Evolutionary conservation across 1,284 basidiomycete genomes (phyloP).

Genomic region (Athelia sp.): DNA sequence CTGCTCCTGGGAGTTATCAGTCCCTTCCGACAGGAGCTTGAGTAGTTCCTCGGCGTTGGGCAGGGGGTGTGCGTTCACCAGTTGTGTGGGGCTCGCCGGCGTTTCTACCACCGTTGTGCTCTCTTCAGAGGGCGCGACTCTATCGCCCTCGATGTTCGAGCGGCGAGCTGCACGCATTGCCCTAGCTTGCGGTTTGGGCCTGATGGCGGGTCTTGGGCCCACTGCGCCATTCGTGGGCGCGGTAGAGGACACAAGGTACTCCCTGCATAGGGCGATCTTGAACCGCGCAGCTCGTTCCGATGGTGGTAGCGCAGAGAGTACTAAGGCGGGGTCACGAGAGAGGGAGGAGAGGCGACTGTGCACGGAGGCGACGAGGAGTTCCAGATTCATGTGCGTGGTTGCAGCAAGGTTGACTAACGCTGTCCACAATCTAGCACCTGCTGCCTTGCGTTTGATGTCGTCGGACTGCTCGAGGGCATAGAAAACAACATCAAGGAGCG

Average conservation of each 20-base stretch:
- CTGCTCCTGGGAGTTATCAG: constrained; percentile 4
- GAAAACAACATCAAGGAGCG: constrained; percentile 52
- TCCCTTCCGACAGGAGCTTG: constrained; percentile 21
- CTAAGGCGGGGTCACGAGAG: constrained; percentile 21
- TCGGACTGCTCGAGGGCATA: constrained; percentile 43
- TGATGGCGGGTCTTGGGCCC: constrained; percentile 3
- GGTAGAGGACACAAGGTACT: constrained; percentile 27
- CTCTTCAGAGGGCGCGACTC: constrained; percentile 12
- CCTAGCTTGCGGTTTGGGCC: constrained; percentile 30
- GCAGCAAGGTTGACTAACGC: constrained; percentile 44
- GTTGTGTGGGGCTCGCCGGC: too few relatives aligned
- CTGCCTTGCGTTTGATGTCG: constrained; percentile 25
- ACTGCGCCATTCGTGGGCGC: constrained; percentile 3
- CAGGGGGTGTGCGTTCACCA: constrained; percentile 18
- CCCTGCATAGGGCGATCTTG: constrained; percentile 45
- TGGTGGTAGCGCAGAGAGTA: constrained; percentile 39
- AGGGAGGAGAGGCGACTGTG: constrained; percentile 36
- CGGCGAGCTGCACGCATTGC: constrained; percentile 16
- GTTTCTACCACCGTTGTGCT: not conserved
- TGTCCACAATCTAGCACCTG: constrained; percentile 52
- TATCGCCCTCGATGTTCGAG: constrained; percentile 9
- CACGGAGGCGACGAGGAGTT: constrained; percentile 43
- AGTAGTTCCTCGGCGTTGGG: constrained; percentile 30
- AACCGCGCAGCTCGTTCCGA: constrained; percentile 37
- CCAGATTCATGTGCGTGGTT: constrained; percentile 42